Percentiles rank a stretch among this genome's conserved stretches.
phyloP scores from a whole-genome alignment of 2,329 filamentous ascomycete genomes.

The Berkeleyomyces basicola region DNA sequence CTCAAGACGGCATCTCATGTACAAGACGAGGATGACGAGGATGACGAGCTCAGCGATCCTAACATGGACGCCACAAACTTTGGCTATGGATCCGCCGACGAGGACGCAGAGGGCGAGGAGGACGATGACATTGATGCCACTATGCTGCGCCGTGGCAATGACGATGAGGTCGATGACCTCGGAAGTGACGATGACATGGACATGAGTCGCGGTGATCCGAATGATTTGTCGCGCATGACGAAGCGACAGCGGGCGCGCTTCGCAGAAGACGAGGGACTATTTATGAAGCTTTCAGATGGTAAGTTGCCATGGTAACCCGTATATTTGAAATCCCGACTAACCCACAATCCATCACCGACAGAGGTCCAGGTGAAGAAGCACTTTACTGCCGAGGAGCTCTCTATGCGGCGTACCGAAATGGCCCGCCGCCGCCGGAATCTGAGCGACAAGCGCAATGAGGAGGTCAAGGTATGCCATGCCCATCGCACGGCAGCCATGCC shows the following conservation, averaged over 20 bases:
- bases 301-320: conserved; percentile 16
- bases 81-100: conserved; percentile 31
- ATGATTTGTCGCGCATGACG: conserved; percentile 43
- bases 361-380: conserved; percentile 48
- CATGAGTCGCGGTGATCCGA: conserved; percentile 33
- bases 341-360: conserved; percentile 17
- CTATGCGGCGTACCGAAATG: conserved; percentile 47
- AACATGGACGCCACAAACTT: conserved; percentile 26
- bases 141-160: conserved; percentile 19
- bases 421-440: conserved; percentile 42
- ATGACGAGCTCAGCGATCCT: conserved; percentile 40
- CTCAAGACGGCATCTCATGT: conserved; percentile 18
- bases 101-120: conserved; percentile 33
- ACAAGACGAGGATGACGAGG: conserved; percentile 28
- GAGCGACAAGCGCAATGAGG: conserved; percentile 48
- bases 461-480: conserved; percentile 35
- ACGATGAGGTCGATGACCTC: conserved; percentile 24
- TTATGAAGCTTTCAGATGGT: conserved; percentile 46
- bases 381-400: conserved; percentile 44
- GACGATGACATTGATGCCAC: conserved; percentile 20
- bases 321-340: background rate
- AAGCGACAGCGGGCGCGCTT: conserved; percentile 43
- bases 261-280: conserved; percentile 31
- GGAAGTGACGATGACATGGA: conserved; percentile 26
- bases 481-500: background rate